These are phyloP conservation scores for Hygrophila difformis DNA, from an alignment of 257 asterid species.

Conservation along the genomic window DNA sequence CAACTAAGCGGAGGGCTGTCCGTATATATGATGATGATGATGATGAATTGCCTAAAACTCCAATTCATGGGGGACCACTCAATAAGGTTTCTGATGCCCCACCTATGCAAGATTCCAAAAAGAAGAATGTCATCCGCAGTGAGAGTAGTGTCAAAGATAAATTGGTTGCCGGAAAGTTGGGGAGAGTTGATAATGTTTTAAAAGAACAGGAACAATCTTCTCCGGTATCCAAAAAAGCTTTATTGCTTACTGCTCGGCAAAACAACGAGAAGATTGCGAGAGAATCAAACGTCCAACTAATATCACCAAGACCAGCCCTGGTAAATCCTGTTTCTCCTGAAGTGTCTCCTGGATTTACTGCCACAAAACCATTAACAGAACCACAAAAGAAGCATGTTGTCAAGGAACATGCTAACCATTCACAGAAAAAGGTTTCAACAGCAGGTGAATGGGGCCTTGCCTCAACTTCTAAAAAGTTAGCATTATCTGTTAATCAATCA, in stretches of 20 bases:
- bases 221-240: slow-evolving; percentile 26
- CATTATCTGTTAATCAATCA: slow-evolving; percentile 33
- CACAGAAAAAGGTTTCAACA: slow-evolving; percentile 40
- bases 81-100: slow-evolving; percentile 36
- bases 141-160: slow-evolving; percentile 27
- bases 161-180: slow-evolving; percentile 23
- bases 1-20: slow-evolving; percentile 82
- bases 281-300: slow-evolving; percentile 27
- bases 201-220: slow-evolving; percentile 40
- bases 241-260: slow-evolving; percentile 32
- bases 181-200: slow-evolving; percentile 26
- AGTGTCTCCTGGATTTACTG: slow-evolving; percentile 35
- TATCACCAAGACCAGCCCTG: slow-evolving; percentile 28
- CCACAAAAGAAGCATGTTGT: slow-evolving; percentile 33
- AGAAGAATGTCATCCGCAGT: slow-evolving; percentile 26
- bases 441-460: slow-evolving; percentile 20
- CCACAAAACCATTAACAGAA: slow-evolving; percentile 32
- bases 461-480: slow-evolving; percentile 28
- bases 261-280: slow-evolving; percentile 33
- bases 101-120: slow-evolving; percentile 28
- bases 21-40: slow-evolving; percentile 63
- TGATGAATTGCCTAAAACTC: slow-evolving; percentile 90
- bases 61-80: slow-evolving; percentile 70
- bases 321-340: slow-evolving; percentile 46
- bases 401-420: slow-evolving; percentile 29